A percentile compares a stretch with the other conserved stretches of the same genome.
Evolutionary conservation across 805 yeast species (phyloP).

Genomic region (Myxozyma kluyveri): DNA sequence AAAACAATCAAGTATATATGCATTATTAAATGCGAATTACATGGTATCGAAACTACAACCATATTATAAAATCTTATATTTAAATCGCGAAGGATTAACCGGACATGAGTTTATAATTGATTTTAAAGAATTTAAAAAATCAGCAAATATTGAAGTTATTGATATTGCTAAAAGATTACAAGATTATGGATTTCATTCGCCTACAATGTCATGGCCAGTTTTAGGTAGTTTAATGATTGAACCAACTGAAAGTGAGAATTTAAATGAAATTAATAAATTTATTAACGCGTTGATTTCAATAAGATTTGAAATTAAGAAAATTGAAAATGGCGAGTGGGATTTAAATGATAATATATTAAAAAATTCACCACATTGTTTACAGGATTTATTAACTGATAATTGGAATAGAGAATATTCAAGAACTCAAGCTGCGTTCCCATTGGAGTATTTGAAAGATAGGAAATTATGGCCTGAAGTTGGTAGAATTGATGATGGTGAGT

Average conservation of each 20-base stretch:
- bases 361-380: constrained; percentile 88
- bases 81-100: constrained; percentile 67
- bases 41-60: constrained; percentile 77
- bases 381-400: constrained; percentile 68
- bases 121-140: constrained; percentile 72
- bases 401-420: constrained; percentile 67
- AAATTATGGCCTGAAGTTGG: constrained; percentile 97
- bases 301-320: constrained; percentile 73
- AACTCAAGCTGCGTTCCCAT: constrained; percentile 90
- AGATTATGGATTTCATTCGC: constrained; percentile 98
- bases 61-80: constrained; percentile 73
- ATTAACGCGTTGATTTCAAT: constrained; percentile 82
- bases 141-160: constrained; percentile 82
- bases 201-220: constrained; percentile 98
- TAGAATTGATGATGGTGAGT: constrained; percentile 69
- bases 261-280: constrained; percentile 85
- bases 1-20: constrained; percentile 82
- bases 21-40: constrained; percentile 93
- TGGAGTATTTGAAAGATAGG: constrained; percentile 63
- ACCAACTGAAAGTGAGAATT: constrained; percentile 93
- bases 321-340: constrained; percentile 60
- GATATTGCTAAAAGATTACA: constrained; percentile 96
- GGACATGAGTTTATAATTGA: constrained; percentile 97
- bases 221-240: constrained; percentile 97
- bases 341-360: constrained; percentile 64